These are phyloP conservation scores for Kodamaea jinghongensis DNA, from an alignment of 805 yeast species.

Conservation along the genomic window DNA sequence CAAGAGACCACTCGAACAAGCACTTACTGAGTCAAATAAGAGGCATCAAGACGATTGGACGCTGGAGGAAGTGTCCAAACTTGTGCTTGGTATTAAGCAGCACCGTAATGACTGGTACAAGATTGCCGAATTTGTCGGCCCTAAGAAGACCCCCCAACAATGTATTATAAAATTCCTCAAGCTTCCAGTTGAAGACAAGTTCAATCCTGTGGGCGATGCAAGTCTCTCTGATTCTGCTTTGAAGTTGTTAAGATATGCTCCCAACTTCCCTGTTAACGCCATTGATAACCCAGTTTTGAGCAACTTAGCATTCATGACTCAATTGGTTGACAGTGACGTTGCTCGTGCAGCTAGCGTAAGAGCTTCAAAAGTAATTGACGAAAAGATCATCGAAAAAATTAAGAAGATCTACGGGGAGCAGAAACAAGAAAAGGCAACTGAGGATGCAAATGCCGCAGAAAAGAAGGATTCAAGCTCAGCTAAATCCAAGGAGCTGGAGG, in stretches of 20 bases:
- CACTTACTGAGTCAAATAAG: constrained; percentile 16
- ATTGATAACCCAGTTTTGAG: constrained; percentile 92
- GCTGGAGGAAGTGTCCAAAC: constrained; percentile 53
- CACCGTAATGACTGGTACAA: constrained; percentile 76
- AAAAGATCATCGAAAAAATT: constrained; percentile 38
- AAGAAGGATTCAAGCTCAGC: constrained; percentile 10
- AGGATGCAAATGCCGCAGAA: not conserved
- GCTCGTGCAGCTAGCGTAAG: constrained; percentile 77
- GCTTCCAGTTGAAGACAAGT: constrained; percentile 78
- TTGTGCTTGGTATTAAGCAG: constrained; percentile 62
- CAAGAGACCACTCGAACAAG: constrained; percentile 4
- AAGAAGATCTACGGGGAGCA: constrained; percentile 26
- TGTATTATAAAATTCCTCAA: constrained; percentile 77
- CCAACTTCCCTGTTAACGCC: constrained; percentile 79
- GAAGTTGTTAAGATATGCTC: constrained; percentile 77
- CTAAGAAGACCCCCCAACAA: constrained; percentile 69
- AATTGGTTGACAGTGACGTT: constrained; percentile 80
- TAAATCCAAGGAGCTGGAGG: constrained; percentile 10
- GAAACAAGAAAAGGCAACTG: constrained; percentile 10
- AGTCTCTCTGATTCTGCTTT: constrained; percentile 38
- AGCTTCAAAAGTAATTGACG: constrained; percentile 53
- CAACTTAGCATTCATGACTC: constrained; percentile 84
- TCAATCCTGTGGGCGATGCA: constrained; percentile 40
- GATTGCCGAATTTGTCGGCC: constrained; percentile 62
- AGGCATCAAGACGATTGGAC: constrained; percentile 56